A percentile compares a stretch with the other conserved stretches of the same genome.
Evolutionary conservation across 2,329 filamentous ascomycete species (phyloP).

Genomic region (Penicillium sp.): DNA sequence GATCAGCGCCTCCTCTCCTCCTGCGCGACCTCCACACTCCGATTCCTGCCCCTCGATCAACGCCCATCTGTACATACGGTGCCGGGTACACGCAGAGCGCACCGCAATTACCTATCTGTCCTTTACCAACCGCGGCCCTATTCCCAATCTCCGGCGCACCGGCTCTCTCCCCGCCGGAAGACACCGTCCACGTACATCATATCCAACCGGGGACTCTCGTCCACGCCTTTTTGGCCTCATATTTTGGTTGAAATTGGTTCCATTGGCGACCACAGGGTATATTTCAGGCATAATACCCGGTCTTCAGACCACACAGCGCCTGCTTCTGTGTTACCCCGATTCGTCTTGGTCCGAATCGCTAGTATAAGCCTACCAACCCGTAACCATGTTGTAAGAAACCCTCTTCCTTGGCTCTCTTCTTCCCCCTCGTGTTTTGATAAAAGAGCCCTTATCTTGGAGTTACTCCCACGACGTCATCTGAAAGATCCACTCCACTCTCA

Average conservation of each 20-base stretch:
- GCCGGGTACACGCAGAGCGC: neutral
- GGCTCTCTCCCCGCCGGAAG: neutral
- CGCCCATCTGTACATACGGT: constrained; percentile 3
- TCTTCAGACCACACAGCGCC: neutral
- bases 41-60: neutral
- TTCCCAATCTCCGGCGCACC: neutral
- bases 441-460: neutral
- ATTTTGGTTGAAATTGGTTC: neutral
- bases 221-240: neutral
- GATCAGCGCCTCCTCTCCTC: constrained; percentile 7
- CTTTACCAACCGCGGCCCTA: neutral
- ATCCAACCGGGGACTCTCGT: neutral
- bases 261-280: neutral
- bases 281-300: neutral
- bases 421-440: neutral
- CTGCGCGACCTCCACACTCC: neutral
- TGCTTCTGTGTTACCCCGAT: constrained; percentile 13
- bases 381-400: constrained; percentile 30
- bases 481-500: neutral
- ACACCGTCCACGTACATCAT: neutral
- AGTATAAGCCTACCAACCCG: constrained; percentile 10
- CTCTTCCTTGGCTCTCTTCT: neutral
- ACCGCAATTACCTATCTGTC: neutral
- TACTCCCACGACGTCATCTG: constrained; percentile 5
- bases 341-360: constrained; percentile 13